Percentiles rank a stretch among this genome's conserved stretches.
Conservation (phyloP, 1,284 basidiomycete genomes). For the Coniophora puteana region DNA sequence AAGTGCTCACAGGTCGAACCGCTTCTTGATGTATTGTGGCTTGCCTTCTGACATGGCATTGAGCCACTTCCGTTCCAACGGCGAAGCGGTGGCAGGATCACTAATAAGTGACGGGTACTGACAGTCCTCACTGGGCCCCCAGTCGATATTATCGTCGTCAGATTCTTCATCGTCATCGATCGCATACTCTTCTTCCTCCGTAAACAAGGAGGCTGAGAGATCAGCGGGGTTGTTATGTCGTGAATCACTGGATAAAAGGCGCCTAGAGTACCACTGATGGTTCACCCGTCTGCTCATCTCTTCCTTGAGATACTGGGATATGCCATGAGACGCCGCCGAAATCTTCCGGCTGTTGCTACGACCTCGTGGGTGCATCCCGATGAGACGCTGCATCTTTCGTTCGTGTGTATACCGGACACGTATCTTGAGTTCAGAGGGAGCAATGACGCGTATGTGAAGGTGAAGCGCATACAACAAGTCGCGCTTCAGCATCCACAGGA, state of each 20-base stretch:
- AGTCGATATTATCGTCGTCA: conserved; percentile 37
- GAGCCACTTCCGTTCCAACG: conserved; percentile 76
- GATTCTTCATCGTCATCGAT: conserved; percentile 32
- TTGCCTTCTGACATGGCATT: conserved; percentile 81
- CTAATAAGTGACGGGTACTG: conserved; percentile 65
- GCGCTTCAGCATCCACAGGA: conserved; percentile 90
- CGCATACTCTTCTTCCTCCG: conserved; percentile 27
- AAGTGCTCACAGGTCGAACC: conserved; percentile 63
- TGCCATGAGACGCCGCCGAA: conserved; percentile 18
- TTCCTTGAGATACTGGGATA: conserved; percentile 17
- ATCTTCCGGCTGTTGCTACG: conserved; percentile 19
- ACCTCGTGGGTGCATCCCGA: conserved; percentile 17
- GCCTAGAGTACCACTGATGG: conserved; percentile 37
- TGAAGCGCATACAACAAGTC: conserved; percentile 86
- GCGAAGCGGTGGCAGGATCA: conserved; percentile 80
- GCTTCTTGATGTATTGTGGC: conserved; percentile 52
- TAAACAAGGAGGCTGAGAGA: conserved; percentile 20
- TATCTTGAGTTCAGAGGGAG: conserved; percentile 73
- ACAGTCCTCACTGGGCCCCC: conserved; percentile 52
- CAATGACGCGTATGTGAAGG: conserved; percentile 82
- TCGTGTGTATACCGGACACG: conserved; percentile 49
- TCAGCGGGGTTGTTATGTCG: conserved; percentile 36
- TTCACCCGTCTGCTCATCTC: conserved; percentile 16
- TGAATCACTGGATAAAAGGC: conserved; percentile 41
- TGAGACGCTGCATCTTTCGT: conserved; percentile 35